Percentiles rank a stretch among this genome's conserved stretches.
These are phyloP conservation scores for Suillus lakei DNA, from an alignment of 768 basidiomycete genomes.

Conservation along the genomic window DNA sequence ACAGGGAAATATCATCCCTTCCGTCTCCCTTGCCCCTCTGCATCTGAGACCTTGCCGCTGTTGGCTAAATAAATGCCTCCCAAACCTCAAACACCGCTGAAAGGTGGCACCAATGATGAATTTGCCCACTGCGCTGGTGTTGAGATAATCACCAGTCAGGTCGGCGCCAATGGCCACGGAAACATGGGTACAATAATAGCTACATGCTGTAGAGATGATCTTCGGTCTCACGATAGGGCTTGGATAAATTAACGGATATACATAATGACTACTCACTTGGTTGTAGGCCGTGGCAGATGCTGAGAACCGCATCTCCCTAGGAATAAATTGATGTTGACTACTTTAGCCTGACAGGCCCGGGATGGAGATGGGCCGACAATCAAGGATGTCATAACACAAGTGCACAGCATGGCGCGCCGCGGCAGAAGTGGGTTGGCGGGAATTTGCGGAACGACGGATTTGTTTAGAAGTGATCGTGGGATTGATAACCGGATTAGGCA, in stretches of 20 bases:
- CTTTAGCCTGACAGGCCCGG: neutral
- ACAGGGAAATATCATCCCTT: too few species aligned
- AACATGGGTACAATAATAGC: neutral
- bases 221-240: conserved; percentile 1
- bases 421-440: conserved; percentile 1
- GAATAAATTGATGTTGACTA: neutral
- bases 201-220: conserved; percentile 1
- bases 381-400: neutral
- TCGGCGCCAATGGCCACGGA: neutral
- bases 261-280: neutral
- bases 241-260: neutral
- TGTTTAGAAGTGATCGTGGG: conserved; percentile 6
- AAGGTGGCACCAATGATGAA: neutral
- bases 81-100: neutral
- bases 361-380: neutral
- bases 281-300: neutral
- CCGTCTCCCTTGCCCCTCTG: too few species aligned
- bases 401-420: conserved; percentile 2
- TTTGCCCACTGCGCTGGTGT: neutral
- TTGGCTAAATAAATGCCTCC: too few species aligned
- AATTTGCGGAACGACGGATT: neutral
- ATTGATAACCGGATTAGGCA: neutral
- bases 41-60: too few species aligned
- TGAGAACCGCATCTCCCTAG: neutral
- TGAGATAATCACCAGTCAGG: neutral